These are phyloP conservation scores for Talaromyces sp. DNA, from an alignment of 2,329 filamentous ascomycete species.

Conservation along the genomic window DNA sequence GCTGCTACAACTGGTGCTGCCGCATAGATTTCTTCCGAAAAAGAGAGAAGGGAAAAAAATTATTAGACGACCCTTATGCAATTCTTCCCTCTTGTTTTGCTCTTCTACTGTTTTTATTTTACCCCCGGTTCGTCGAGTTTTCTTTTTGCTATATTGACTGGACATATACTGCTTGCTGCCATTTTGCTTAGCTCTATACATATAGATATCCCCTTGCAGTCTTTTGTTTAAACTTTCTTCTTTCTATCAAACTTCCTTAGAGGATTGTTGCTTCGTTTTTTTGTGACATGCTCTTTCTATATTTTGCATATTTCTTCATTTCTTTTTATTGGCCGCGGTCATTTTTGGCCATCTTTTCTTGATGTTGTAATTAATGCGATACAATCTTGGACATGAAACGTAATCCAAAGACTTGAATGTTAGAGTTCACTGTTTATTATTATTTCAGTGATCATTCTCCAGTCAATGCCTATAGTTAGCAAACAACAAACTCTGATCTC, in stretches of 20 bases:
- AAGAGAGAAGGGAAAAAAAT: not conserved
- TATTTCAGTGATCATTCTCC: too few relatives aligned
- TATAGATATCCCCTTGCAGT: conserved; percentile 8
- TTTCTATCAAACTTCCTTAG: not conserved
- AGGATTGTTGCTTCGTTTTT: not conserved
- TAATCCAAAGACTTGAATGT: not conserved
- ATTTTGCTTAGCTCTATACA: conserved; percentile 5
- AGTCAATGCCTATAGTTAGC: too few relatives aligned
- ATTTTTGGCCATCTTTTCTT: not conserved
- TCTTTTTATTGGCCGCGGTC: not conserved
- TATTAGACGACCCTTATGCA: not conserved
- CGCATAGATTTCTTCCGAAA: conserved; percentile 13
- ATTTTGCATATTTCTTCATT: not conserved
- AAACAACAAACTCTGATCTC: not conserved
- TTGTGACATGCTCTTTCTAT: not conserved
- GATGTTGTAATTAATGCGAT: not conserved
- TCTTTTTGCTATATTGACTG: not conserved
- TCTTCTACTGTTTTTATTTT: not conserved
- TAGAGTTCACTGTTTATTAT: not conserved
- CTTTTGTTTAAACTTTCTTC: not conserved
- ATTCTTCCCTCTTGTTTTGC: not conserved
- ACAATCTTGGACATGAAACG: not conserved
- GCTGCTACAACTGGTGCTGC: conserved; percentile 25
- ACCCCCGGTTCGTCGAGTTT: not conserved
- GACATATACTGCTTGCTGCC: conserved; percentile 2